A percentile compares a stretch with the other conserved stretches of the same genome.
Evolutionary conservation across 768 basidiomycete species (phyloP).

Genomic region (Cystobasidium onofrii): DNA sequence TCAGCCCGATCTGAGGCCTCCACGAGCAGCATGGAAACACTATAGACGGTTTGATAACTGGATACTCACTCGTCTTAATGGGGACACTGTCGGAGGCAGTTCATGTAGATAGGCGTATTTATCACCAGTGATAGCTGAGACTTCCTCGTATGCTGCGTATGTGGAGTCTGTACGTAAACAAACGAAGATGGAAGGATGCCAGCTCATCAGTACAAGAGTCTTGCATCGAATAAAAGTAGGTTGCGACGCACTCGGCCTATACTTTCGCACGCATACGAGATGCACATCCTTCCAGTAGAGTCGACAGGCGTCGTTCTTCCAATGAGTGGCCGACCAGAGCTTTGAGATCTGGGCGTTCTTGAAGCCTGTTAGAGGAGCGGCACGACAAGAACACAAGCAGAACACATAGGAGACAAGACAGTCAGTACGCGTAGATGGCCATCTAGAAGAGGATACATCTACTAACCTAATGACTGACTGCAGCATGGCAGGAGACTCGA

Average conservation of each 20-base stretch:
- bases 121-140: neutral
- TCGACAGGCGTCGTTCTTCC: constrained; percentile 21
- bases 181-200: neutral
- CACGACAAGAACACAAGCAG: neutral
- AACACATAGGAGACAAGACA: neutral
- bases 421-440: too few species aligned
- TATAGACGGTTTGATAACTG: too few species aligned
- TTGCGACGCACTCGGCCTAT: constrained; percentile 12
- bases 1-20: too few species aligned
- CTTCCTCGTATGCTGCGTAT: constrained; percentile 14
- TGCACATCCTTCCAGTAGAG: constrained; percentile 22
- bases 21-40: too few species aligned
- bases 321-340: constrained; percentile 24
- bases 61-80: neutral
- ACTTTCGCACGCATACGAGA: constrained; percentile 21
- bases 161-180: constrained; percentile 4
- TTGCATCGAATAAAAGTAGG: neutral
- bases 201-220: neutral
- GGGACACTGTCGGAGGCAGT: neutral
- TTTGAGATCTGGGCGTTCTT: constrained; percentile 19
- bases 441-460: too few species aligned
- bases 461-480: constrained; percentile 6
- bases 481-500: constrained; percentile 19
- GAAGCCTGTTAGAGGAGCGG: constrained; percentile 12
- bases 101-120: neutral